A percentile compares a stretch with the other conserved stretches of the same genome.
These are phyloP conservation scores for Neurospora discreta DNA, from an alignment of 495 filamentous ascomycete genomes.

Conservation along the genomic window DNA sequence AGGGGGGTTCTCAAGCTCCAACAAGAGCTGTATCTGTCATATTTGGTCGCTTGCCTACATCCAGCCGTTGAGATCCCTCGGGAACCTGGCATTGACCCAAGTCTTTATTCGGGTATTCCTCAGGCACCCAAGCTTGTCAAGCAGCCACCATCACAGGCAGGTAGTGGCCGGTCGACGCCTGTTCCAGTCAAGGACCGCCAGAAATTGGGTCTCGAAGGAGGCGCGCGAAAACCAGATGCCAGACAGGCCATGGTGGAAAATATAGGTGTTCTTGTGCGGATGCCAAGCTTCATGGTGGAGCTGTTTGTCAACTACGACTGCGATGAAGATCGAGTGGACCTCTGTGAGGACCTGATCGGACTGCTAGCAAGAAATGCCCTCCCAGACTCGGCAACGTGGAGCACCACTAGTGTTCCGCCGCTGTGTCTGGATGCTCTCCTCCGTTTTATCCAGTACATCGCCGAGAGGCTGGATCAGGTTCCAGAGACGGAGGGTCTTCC, in stretches of 20 bases:
- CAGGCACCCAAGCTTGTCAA: constrained; percentile 81
- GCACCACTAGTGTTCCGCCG: constrained; percentile 94
- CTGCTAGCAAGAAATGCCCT: constrained; percentile 88
- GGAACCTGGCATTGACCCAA: constrained; percentile 82
- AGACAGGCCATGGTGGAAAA: constrained; percentile 98
- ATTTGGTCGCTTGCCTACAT: constrained; percentile 87
- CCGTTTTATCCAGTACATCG: constrained; percentile 81
- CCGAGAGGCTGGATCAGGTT: constrained; percentile 69
- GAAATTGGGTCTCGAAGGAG: constrained; percentile 87
- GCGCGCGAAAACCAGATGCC: constrained; percentile 81
- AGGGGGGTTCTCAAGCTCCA: constrained; percentile 89
- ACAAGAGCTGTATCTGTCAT: constrained; percentile 92
- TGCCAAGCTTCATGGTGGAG: constrained; percentile 89
- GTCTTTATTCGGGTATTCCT: constrained; percentile 86
- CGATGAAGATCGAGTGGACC: constrained; percentile 79
- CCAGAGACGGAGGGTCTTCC: constrained; percentile 57
- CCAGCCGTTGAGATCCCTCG: constrained; percentile 83
- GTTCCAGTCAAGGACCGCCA: constrained; percentile 90
- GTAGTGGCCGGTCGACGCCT: constrained; percentile 80
- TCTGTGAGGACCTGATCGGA: constrained; percentile 93
- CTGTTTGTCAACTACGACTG: constrained; percentile 98
- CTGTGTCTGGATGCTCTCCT: constrained; percentile 87
- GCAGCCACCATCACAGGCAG: constrained; percentile 61
- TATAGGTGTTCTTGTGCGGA: constrained; percentile 78
- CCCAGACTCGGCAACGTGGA: constrained; percentile 97